Conservation (phyloP, 306 rosid species). For the Cucumis melo region DNA sequence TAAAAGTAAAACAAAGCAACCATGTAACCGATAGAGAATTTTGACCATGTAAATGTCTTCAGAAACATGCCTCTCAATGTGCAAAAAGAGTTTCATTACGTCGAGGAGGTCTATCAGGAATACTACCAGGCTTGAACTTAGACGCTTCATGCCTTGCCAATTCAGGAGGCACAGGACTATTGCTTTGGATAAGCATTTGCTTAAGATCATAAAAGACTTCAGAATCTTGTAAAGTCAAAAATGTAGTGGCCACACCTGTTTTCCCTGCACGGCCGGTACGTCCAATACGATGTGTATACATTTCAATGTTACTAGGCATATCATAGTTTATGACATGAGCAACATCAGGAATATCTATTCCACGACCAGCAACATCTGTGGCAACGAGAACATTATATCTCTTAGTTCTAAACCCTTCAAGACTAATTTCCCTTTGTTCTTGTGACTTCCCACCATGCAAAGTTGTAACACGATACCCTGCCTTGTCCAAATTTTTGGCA, state of each 20-base stretch:
- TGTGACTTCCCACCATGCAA: slow-evolving; percentile 90
- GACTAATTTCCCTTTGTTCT: slow-evolving; percentile 85
- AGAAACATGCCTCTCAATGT: slow-evolving; percentile 24
- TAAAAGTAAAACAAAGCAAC: not conserved
- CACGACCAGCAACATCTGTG: slow-evolving; percentile 93
- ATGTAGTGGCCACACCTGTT: slow-evolving; percentile 75
- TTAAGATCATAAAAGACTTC: slow-evolving; percentile 88
- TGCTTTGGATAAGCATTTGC: slow-evolving; percentile 80
- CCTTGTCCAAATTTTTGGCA: slow-evolving; percentile 37
- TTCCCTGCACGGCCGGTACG: slow-evolving; percentile 92
- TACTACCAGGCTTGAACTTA: slow-evolving; percentile 74
- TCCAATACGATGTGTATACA: slow-evolving; percentile 84
- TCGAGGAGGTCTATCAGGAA: slow-evolving; percentile 87
- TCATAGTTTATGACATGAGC: slow-evolving; percentile 82
- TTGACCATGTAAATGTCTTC: not conserved
- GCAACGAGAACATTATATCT: slow-evolving; percentile 83
- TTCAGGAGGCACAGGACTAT: slow-evolving; percentile 82
- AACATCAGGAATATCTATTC: slow-evolving; percentile 91
- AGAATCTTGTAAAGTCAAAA: slow-evolving; percentile 59
- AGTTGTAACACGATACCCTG: slow-evolving; percentile 68
- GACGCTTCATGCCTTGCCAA: slow-evolving; percentile 90
- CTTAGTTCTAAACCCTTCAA: slow-evolving; percentile 83
- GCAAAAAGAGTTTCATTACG: slow-evolving; percentile 70
- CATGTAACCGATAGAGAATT: not conserved
- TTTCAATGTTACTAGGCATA: slow-evolving; percentile 82